A percentile compares a stretch with the other conserved stretches of the same genome.
These are phyloP conservation scores for Boletus sp. DNA, from an alignment of 1,284 basidiomycete species.

Conservation along the genomic window DNA sequence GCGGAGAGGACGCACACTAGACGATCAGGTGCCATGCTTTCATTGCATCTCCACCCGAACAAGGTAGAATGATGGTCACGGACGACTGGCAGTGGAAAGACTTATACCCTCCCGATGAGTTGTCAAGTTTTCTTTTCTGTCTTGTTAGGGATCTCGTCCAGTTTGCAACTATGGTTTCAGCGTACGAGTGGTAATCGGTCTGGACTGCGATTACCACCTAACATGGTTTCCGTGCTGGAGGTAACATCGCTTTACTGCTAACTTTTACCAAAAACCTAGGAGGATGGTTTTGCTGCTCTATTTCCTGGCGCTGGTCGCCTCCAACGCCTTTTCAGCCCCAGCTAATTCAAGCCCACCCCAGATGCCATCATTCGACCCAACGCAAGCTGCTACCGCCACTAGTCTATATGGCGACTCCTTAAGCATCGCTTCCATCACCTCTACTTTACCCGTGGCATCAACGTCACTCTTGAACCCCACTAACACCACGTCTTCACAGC, in stretches of 20 bases:
- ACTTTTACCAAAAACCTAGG: not conserved
- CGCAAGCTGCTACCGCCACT: not conserved
- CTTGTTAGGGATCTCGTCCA: not conserved
- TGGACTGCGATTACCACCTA: constrained; percentile 2
- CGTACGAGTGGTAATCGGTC: constrained; percentile 1
- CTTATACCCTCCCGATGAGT: too few relatives aligned
- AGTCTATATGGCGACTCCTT: not conserved
- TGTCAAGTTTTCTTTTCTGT: too few relatives aligned
- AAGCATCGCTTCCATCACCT: not conserved
- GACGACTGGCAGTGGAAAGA: too few relatives aligned
- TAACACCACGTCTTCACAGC: not conserved
- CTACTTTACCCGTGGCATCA: not conserved
- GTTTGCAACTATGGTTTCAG: constrained; percentile 9
- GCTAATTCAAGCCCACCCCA: constrained; percentile 3
- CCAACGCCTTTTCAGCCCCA: constrained; percentile 11
- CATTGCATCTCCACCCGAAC: too few relatives aligned
- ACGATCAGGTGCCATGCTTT: too few relatives aligned
- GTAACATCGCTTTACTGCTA: not conserved
- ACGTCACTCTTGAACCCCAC: not conserved
- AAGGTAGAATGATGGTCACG: too few relatives aligned
- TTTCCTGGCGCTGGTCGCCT: constrained; percentile 22
- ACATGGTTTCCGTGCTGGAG: not conserved
- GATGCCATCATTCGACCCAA: not conserved
- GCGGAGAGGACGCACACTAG: too few relatives aligned
- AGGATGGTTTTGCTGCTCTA: constrained; percentile 15